phyloP scores from a whole-genome alignment of 1,284 basidiomycete genomes.

The Cutaneotrichosporon dermatis region DNA sequence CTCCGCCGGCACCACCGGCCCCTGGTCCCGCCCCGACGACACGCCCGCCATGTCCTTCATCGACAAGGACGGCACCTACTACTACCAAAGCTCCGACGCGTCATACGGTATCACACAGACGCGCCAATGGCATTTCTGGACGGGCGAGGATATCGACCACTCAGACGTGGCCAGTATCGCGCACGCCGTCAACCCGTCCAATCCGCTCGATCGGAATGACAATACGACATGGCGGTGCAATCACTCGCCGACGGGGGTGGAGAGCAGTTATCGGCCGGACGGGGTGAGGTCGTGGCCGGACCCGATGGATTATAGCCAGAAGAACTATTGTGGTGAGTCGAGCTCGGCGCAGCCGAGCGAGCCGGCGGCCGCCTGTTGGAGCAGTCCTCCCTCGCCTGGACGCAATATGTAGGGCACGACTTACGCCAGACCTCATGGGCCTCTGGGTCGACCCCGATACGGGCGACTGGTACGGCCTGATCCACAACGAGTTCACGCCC shows the following conservation, averaged over 20 bases:
- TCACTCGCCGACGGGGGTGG: conserved; percentile 6
- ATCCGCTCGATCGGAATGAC: conserved; percentile 12
- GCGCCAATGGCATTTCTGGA: conserved; percentile 11
- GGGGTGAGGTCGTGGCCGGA: background rate
- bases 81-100: conserved; percentile 6
- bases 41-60: conserved; percentile 8
- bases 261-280: background rate
- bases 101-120: conserved; percentile 1
- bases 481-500: conserved; percentile 20
- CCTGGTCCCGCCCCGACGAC: conserved; percentile 10
- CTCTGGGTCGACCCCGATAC: conserved; percentile 18
- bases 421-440: conserved; percentile 8
- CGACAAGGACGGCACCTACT: conserved; percentile 14
- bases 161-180: background rate
- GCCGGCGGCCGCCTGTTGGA: no score
- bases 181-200: conserved; percentile 4
- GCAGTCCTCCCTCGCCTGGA: no score
- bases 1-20: conserved; percentile 1
- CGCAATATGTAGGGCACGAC: no score
- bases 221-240: conserved; percentile 18
- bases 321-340: conserved; percentile 12
- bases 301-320: conserved; percentile 4
- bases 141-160: conserved; percentile 6
- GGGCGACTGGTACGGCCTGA: conserved; percentile 15
- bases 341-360: no score